Conservation (phyloP, 164 flowering plant species). For the Litsea cubeba region DNA sequence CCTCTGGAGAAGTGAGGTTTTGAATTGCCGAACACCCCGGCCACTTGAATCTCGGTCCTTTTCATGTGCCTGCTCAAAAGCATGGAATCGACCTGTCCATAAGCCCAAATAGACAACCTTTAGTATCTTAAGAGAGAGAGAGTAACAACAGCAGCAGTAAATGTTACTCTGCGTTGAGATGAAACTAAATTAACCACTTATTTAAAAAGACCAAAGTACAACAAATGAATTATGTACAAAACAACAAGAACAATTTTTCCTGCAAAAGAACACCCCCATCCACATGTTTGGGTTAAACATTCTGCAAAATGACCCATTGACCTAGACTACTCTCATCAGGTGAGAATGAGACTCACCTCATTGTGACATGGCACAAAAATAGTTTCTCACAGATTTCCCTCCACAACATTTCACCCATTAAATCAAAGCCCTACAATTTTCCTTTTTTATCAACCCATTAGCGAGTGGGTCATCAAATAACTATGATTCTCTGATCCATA, state of each 20-base stretch:
- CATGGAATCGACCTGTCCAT: conserved; percentile 73
- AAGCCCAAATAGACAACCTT: neutral
- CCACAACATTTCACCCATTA: neutral
- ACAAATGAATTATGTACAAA: neutral
- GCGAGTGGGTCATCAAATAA: no score
- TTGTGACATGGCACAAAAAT: no score
- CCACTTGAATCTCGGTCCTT: conserved; percentile 64
- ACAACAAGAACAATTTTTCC: neutral
- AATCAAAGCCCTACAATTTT: neutral
- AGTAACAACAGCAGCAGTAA: neutral
- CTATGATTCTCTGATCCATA: no score
- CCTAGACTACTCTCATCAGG: neutral
- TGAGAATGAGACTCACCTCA: neutral
- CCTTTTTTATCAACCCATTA: no score
- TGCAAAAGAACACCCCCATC: neutral
- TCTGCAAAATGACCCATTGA: neutral
- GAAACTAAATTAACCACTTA: no score
- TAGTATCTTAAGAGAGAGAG: neutral
- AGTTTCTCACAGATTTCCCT: no score
- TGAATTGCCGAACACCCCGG: conserved; percentile 81
- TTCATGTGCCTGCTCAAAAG: conserved; percentile 70
- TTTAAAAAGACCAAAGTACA: no score
- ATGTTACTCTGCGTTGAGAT: neutral
- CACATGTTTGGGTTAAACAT: neutral
- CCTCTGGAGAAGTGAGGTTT: conserved; percentile 76